phyloP scores from a whole-genome alignment of 2,329 filamentous ascomycete genomes.

The Neodidymelliopsis sp. region DNA sequence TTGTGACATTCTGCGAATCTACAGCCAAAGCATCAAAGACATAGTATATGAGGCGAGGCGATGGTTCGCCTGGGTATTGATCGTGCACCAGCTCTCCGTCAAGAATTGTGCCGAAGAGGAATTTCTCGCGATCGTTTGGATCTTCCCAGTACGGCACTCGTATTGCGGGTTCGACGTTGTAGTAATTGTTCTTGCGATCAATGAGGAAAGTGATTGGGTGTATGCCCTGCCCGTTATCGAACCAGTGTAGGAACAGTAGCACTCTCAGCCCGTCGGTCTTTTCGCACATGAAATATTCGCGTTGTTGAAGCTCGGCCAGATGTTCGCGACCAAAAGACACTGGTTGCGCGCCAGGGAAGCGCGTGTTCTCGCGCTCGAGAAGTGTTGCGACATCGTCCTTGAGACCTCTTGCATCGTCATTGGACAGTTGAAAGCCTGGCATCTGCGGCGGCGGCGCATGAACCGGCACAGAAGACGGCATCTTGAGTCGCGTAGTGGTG shows the following conservation, averaged over 20 bases:
- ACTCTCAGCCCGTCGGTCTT: constrained; percentile 97
- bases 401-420: constrained; percentile 56
- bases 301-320: constrained; percentile 77
- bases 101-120: constrained; percentile 81
- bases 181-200: constrained; percentile 98
- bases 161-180: constrained; percentile 75
- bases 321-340: constrained; percentile 89
- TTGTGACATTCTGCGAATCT: constrained; percentile 77
- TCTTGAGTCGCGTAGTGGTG: constrained; percentile 10
- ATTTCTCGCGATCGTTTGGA: constrained; percentile 61
- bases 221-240: constrained; percentile 49
- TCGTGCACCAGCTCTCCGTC: constrained; percentile 96
- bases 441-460: constrained; percentile 46
- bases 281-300: constrained; percentile 97
- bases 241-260: constrained; percentile 86
- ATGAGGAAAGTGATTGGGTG: constrained; percentile 80
- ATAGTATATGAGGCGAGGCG: constrained; percentile 76
- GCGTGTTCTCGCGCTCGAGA: constrained; percentile 71
- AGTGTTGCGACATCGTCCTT: constrained; percentile 77
- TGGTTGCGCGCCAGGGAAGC: constrained; percentile 90
- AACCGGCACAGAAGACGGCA: constrained; percentile 28
- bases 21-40: constrained; percentile 93
- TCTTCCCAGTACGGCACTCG: constrained; percentile 80
- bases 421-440: constrained; percentile 39
- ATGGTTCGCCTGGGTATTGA: constrained; percentile 67